Evolutionary conservation across 1,284 basidiomycete genomes (phyloP).

Genomic region (Sporisorium graminicola): DNA sequence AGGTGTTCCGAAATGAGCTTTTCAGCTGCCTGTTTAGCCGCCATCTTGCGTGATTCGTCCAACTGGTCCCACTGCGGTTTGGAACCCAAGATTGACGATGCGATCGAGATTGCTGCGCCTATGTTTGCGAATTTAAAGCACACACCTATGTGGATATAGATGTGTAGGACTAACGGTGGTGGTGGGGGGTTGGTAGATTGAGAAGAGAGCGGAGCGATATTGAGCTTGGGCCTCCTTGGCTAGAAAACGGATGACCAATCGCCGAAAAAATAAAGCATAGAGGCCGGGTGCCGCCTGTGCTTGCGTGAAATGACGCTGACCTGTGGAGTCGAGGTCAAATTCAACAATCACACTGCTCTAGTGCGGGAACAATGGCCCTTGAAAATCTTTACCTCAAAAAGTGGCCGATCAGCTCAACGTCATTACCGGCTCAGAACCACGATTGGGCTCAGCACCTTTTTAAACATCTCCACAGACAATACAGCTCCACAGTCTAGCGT

Average conservation of each 20-base stretch:
- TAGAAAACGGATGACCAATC: not conserved
- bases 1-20: slow-evolving; percentile 66
- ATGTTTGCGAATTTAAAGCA: slow-evolving; percentile 13
- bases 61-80: slow-evolving; percentile 9
- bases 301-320: not conserved
- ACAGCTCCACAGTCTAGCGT: not conserved
- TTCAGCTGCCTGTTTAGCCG: slow-evolving; percentile 67
- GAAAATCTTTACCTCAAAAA: not conserved
- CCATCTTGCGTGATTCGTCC: slow-evolving; percentile 56
- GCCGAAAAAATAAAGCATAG: not conserved
- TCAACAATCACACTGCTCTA: slow-evolving; percentile 7
- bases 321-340: not conserved
- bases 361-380: not conserved
- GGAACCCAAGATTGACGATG: slow-evolving; percentile 1
- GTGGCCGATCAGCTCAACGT: not conserved
- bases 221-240: not conserved
- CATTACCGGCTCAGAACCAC: not conserved
- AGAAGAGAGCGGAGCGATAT: not conserved
- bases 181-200: not conserved
- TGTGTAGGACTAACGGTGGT: slow-evolving; percentile 1
- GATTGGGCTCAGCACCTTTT: not conserved
- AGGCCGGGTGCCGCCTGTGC: not conserved
- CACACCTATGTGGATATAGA: slow-evolving; percentile 3
- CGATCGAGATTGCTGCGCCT: slow-evolving; percentile 39
- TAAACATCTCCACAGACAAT: not conserved